Base-by-base conservation (phyloP, 768 basidiomycete species). In the Leccinum uliginosum region DNA sequence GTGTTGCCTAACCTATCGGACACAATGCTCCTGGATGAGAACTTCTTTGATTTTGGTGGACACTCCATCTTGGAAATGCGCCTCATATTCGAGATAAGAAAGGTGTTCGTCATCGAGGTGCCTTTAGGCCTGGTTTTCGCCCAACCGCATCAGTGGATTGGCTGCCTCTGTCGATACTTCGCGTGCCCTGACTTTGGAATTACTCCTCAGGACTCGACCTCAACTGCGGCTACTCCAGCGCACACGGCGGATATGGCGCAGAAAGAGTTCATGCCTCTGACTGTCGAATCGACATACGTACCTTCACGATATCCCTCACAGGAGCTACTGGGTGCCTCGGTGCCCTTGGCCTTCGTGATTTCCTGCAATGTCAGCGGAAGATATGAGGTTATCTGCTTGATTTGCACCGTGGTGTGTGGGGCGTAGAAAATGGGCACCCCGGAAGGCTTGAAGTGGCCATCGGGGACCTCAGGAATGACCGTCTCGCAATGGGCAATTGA, bases 31-130 rank as follows among this genome's bases (percentile, higher is more conserved):
- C 70, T 89, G 9, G 89, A 98, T 68, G 96, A 98, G 66, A 92
- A 84, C 71, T 99, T 99, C 82, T 98, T 98, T 74, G 96, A 99
- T 70, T 81, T 98, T 44, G 97, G 97, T 47, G 97, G 97, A 7
- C 97, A 99, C 74, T 98, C 97, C 15, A 98, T 99, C 65, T 83
- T 99, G 46, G 97, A 96, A 0, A 99, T 96, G 2, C 87, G 95
- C 24, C 84, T 98, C 59, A 92, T 98, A 65, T 98, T 99, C 70
- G 93, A 98, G 73, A 87, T 99, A 53, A 87, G 97, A 66, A 97
- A 95, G 73, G 76, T 80, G 0, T 97, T 98, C 70, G 86, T 94
- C 11, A 80, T 97, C 19, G 85, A 95, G 54, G 93, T 93, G 5
- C 95, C 96, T 0, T 76, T 99, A 24, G 91, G 93, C 8, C 77